These are phyloP conservation scores for Leucocoprinus leucothites DNA, from an alignment of 768 basidiomycete species.

Conservation along the genomic window DNA sequence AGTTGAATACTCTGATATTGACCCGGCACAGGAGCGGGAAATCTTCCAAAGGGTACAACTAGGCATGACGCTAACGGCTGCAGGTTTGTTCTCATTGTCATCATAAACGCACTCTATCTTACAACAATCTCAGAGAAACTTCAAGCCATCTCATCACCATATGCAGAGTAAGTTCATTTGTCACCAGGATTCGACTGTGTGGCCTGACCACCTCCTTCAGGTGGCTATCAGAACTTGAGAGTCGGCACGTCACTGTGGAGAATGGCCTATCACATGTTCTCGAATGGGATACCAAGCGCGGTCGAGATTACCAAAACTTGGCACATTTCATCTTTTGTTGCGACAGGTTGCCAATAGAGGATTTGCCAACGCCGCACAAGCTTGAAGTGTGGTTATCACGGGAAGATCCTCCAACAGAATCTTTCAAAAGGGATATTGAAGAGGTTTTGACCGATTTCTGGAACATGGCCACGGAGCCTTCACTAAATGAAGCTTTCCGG, in stretches of 20 bases:
- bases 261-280: constrained; percentile 56
- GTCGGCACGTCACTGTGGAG: constrained; percentile 52
- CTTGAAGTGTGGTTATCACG: constrained; percentile 51
- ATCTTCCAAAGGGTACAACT: constrained; percentile 83
- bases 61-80: constrained; percentile 70
- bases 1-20: constrained; percentile 69
- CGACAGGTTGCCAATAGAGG: constrained; percentile 46
- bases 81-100: constrained; percentile 41
- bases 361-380: constrained; percentile 50
- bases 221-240: constrained; percentile 62
- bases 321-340: constrained; percentile 70
- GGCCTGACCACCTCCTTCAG: constrained; percentile 20
- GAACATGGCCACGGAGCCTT: constrained; percentile 41
- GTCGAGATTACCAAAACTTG: constrained; percentile 74
- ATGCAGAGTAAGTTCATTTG: constrained; percentile 41
- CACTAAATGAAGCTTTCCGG: constrained; percentile 46
- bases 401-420: constrained; percentile 36
- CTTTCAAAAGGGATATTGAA: constrained; percentile 54
- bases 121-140: constrained; percentile 56
- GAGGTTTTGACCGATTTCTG: constrained; percentile 52
- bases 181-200: neutral
- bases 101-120: neutral
- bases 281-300: constrained; percentile 64
- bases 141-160: constrained; percentile 72
- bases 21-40: constrained; percentile 62